Percentiles rank a stretch among this genome's conserved stretches.
These are phyloP conservation scores for Paraurostyla sp. DNA, from an alignment of 73 alveolate genomes.

Conservation along the genomic window DNA sequence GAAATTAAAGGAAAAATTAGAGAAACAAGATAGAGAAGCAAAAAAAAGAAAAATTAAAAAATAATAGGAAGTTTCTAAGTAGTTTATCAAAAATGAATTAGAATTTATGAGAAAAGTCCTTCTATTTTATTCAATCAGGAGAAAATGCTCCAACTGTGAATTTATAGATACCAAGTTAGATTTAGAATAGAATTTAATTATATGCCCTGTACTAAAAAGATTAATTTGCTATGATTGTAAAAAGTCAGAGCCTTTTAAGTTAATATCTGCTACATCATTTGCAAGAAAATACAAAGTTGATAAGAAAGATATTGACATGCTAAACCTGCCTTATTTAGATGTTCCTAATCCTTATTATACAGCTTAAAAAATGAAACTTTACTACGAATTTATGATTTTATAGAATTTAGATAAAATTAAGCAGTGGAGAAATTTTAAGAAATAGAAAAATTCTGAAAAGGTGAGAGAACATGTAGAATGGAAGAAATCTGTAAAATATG, in stretches of 20 bases:
- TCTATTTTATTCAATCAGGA: background rate
- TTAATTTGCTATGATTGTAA: background rate
- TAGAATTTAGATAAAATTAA: background rate
- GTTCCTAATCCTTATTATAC: conserved; percentile 1
- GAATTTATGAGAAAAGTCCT: conserved; percentile 26
- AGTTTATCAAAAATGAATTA: background rate
- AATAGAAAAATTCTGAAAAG: background rate
- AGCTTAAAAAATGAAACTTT: background rate
- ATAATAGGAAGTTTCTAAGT: background rate
- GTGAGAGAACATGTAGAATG: background rate
- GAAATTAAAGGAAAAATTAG: background rate
- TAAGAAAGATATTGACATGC: conserved; percentile 4
- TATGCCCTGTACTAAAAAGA: background rate
- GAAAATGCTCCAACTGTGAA: background rate
- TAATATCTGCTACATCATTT: background rate
- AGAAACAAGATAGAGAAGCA: background rate
- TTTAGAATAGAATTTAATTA: background rate
- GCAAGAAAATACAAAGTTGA: background rate
- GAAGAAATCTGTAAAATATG: background rate
- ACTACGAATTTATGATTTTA: background rate
- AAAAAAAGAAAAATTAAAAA: background rate
- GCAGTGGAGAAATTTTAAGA: conserved; percentile 30
- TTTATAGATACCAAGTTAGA: background rate
- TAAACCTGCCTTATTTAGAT: background rate
- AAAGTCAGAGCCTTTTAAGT: background rate